Base-by-base conservation (phyloP, 2,329 filamentous ascomycete species). In the Aspergillus niger region DNA sequence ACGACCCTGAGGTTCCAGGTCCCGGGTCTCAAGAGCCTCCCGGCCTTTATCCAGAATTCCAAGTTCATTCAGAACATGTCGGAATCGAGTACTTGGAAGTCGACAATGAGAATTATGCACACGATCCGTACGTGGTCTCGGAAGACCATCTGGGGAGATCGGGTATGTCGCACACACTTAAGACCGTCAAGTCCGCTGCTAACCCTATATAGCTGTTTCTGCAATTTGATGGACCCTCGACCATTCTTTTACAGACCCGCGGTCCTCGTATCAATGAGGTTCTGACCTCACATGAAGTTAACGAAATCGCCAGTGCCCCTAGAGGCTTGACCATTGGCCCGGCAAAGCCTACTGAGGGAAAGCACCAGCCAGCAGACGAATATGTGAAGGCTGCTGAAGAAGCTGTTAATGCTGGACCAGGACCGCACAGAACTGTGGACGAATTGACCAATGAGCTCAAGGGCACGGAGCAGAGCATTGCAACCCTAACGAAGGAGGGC, bases 81-180 rank as follows among this genome's bases (percentile, higher is more conserved):
- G 58, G 83, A 87, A 63, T 91, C 91, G 3, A 80, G 84, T 13
- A 85, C 86, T 3, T 98, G 92, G 87, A 90, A 89, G 71, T 80
- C 85, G 8, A 65, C 92, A 1, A 84, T 88, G 44, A 83, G 83
- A n/a, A 71, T 86, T 30, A 76, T 90, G 7, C 91, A 90, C 76
- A 85, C 80, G 39, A 66, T 96, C 20, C 86, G 92, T 62, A 97
- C 92, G 0, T 88, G 89, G 79, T 82, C 89, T 44, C 85, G 93
- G 62, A 86, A 91, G 70, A 91, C 91, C 1, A 90, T 99, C 59
- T 98, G 92, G 91, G 95, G 95, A 22, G 95, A 99, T 74, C 81
- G 94, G 63, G 86, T 88, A 79, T 68, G 81, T 69, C 32, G 11
- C 20, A 49, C 17, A 20, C 17, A 20, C 17, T 20, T 20, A 20